phyloP scores from a whole-genome alignment of 164 flowering plant species.

The Stephania yunnanensis region DNA sequence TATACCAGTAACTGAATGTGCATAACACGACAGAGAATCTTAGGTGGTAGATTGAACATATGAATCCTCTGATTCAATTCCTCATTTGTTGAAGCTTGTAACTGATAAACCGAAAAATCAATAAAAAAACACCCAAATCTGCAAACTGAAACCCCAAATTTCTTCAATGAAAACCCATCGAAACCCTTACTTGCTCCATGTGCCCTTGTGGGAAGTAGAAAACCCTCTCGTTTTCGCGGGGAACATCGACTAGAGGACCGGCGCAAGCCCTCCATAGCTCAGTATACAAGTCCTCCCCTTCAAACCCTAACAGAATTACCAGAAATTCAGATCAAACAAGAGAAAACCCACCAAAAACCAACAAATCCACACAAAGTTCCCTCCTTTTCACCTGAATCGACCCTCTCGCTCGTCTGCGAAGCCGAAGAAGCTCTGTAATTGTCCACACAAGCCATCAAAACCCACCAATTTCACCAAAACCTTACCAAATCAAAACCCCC shows the following conservation, averaged over 20 bases:
- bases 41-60: slow-evolving; percentile 54
- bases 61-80: slow-evolving; percentile 60
- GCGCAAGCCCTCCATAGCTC: slow-evolving; percentile 91
- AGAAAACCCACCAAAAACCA: neutral
- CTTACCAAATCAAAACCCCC: no score
- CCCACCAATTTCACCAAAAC: neutral
- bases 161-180: no score
- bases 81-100: slow-evolving; percentile 78
- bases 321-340: neutral
- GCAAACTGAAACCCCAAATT: neutral
- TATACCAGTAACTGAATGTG: slow-evolving; percentile 27
- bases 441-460: slow-evolving; percentile 33
- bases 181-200: slow-evolving; percentile 66
- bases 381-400: slow-evolving; percentile 14
- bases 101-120: slow-evolving; percentile 32
- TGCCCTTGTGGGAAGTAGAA: slow-evolving; percentile 92
- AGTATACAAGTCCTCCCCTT: slow-evolving; percentile 42
- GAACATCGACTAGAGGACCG: slow-evolving; percentile 87
- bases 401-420: slow-evolving; percentile 23
- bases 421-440: slow-evolving; percentile 18
- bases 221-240: slow-evolving; percentile 51
- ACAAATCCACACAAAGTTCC: neutral
- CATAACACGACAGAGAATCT: slow-evolving; percentile 75
- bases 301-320: slow-evolving; percentile 2
- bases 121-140: neutral